Conservation (phyloP, 768 basidiomycete genomes). For the Megacollybia marginata region DNA sequence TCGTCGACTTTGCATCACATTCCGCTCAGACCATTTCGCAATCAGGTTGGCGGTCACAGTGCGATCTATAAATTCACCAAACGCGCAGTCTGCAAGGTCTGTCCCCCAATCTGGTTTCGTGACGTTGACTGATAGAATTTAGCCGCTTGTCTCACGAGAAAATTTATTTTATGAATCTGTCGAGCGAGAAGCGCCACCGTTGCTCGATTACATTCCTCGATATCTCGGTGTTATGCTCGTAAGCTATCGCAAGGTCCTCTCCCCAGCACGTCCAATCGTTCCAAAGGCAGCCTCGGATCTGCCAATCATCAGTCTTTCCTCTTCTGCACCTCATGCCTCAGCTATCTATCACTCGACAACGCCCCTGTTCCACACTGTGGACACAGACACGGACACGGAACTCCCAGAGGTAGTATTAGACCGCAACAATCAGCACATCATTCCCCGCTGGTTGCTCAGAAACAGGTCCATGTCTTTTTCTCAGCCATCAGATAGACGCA, state of each 20-base stretch:
- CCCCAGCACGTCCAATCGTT: background rate
- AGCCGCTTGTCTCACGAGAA: slow-evolving; percentile 96
- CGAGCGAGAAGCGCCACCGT: slow-evolving; percentile 86
- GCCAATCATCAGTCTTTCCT: background rate
- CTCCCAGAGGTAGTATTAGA: slow-evolving; percentile 93
- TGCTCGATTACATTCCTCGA: slow-evolving; percentile 92
- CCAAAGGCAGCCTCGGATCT: background rate
- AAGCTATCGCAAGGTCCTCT: slow-evolving; percentile 76
- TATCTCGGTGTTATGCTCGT: slow-evolving; percentile 99
- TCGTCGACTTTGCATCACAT: slow-evolving; percentile 56
- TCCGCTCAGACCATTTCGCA: slow-evolving; percentile 89
- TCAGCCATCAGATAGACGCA: slow-evolving; percentile 16
- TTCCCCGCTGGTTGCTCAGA: slow-evolving; percentile 86
- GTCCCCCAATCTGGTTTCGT: slow-evolving; percentile 18
- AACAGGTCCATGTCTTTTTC: slow-evolving; percentile 46
- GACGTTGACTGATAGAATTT: slow-evolving; percentile 10
- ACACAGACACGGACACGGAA: slow-evolving; percentile 61
- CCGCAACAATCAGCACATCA: slow-evolving; percentile 84
- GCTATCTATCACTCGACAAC: slow-evolving; percentile 6
- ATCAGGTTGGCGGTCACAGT: slow-evolving; percentile 96
- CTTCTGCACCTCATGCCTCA: background rate
- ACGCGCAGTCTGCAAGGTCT: slow-evolving; percentile 95
- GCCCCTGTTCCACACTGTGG: slow-evolving; percentile 13
- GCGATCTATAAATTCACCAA: slow-evolving; percentile 98
- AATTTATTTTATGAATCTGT: slow-evolving; percentile 98